Conservation (phyloP, 164 flowering plant genomes). For the Chimonanthus praecox region DNA sequence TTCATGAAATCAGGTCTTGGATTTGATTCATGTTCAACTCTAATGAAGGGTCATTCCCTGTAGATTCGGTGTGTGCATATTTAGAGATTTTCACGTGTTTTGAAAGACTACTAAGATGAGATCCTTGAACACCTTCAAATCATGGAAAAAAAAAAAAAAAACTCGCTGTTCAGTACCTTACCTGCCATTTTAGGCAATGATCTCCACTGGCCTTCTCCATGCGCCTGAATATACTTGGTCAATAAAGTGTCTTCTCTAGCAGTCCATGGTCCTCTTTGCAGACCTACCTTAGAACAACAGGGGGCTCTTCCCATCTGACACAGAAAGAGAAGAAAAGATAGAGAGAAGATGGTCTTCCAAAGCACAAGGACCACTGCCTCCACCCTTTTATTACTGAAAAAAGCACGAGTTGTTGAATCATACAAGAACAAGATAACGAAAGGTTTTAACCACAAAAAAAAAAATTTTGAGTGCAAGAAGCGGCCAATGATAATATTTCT, state of each 20-base stretch:
- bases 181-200: constrained; percentile 64
- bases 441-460: background rate
- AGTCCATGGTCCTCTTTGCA: constrained; percentile 66
- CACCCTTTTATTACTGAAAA: background rate
- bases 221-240: constrained; percentile 41
- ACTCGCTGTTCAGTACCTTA: constrained; percentile 6
- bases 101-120: too few relatives aligned
- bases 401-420: background rate
- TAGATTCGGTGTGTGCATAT: too few relatives aligned
- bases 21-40: too few relatives aligned
- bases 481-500: background rate
- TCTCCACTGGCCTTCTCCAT: constrained; percentile 70
- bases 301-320: constrained; percentile 61
- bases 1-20: too few relatives aligned
- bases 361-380: background rate
- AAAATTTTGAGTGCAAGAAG: background rate
- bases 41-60: too few relatives aligned
- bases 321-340: background rate
- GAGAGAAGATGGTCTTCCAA: background rate
- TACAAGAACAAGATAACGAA: too few relatives aligned
- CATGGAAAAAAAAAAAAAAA: too few relatives aligned
- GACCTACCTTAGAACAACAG: constrained; percentile 55
- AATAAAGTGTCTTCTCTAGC: constrained; percentile 56
- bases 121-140: too few relatives aligned
- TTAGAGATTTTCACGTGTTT: too few relatives aligned